A percentile compares a stretch with the other conserved stretches of the same genome.
Evolutionary conservation across 2,329 filamentous ascomycete species (phyloP).

Genomic region (Paracorniculantispora psalliotae): DNA sequence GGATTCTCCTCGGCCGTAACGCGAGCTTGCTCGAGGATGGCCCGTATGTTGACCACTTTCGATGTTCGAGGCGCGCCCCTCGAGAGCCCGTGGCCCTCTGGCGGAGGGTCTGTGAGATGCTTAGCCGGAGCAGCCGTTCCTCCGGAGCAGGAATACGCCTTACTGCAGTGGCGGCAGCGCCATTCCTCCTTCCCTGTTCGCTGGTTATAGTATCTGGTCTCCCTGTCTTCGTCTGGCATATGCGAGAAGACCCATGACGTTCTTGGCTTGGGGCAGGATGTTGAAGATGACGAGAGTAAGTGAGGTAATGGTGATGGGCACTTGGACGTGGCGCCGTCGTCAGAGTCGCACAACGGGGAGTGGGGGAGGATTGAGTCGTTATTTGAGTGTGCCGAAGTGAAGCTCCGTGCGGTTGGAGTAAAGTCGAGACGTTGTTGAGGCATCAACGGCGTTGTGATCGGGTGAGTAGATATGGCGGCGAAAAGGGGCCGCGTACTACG

Average conservation of each 20-base stretch:
- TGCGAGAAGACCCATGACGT: constrained; percentile 15
- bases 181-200: constrained; percentile 15
- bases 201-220: constrained; percentile 15
- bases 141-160: constrained; percentile 13
- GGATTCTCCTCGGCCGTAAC: constrained; percentile 13
- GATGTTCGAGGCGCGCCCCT: constrained; percentile 4
- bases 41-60: constrained; percentile 10
- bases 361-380: too few species aligned
- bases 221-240: constrained; percentile 15
- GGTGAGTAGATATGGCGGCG: not conserved
- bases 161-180: constrained; percentile 15
- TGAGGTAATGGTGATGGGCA: not conserved
- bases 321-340: not conserved
- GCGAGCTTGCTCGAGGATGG: constrained; percentile 13
- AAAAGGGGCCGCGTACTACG: too few species aligned
- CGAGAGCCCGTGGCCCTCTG: constrained; percentile 12
- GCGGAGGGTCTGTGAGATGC: constrained; percentile 15
- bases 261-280: constrained; percentile 4
- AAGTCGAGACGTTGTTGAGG: too few species aligned
- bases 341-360: not conserved
- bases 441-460: too few species aligned
- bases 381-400: too few species aligned
- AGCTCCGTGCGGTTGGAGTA: too few species aligned
- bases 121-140: constrained; percentile 14
- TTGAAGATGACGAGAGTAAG: not conserved